Conservation (phyloP, 2,329 filamentous ascomycete species). For the Metarhizium guizhouense region DNA sequence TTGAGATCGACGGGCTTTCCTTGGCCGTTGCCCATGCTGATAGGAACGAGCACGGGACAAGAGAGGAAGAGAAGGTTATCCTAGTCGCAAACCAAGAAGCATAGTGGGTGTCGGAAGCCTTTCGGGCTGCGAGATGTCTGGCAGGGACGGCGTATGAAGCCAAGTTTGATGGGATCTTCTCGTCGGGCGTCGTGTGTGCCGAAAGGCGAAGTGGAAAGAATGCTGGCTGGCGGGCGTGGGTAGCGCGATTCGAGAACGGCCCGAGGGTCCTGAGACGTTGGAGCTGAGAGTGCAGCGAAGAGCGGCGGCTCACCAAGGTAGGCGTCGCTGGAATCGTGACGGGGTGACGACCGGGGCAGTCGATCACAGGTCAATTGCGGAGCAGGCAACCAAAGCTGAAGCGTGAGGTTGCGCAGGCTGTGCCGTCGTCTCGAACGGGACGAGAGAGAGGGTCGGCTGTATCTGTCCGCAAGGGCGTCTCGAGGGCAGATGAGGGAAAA, state of each 20-base stretch:
- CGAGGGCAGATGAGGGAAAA: no score
- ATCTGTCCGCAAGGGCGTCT: no score
- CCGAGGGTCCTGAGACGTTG: background rate
- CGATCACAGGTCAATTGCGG: constrained; percentile 3
- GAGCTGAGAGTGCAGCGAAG: background rate
- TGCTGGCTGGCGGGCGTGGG: background rate
- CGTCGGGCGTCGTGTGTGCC: background rate
- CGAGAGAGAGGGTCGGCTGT: no score
- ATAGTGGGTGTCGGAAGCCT: constrained; percentile 13
- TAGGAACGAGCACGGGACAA: constrained; percentile 15
- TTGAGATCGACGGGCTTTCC: constrained; percentile 88
- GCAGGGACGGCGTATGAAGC: background rate
- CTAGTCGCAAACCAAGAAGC: constrained; percentile 13
- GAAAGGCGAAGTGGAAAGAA: background rate
- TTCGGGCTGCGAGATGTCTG: background rate
- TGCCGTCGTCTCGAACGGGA: no score
- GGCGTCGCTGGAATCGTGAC: background rate
- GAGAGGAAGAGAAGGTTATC: constrained; percentile 15
- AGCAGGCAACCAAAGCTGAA: constrained; percentile 3
- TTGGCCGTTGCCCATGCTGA: constrained; percentile 92
- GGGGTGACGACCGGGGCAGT: background rate
- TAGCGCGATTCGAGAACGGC: constrained; percentile 5
- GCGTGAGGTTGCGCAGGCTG: background rate
- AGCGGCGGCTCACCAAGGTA: background rate
- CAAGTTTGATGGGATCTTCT: background rate